phyloP scores from a whole-genome alignment of 2,329 filamentous ascomycete genomes.

The Penicillium sp. region DNA sequence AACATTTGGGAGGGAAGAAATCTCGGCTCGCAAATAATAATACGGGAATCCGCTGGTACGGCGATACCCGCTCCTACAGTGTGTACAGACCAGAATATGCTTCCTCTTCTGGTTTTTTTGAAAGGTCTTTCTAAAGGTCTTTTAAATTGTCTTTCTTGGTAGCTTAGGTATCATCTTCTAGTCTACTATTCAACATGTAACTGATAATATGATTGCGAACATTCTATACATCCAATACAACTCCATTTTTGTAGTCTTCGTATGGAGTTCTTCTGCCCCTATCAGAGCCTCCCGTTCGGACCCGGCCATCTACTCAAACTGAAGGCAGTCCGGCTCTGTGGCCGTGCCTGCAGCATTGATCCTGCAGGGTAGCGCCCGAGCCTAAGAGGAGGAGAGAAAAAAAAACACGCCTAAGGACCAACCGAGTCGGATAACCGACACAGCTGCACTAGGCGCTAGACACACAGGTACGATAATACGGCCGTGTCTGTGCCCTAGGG shows the following conservation, averaged over 20 bases:
- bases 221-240: not conserved
- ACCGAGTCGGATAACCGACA: too few relatives aligned
- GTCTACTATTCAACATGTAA: too few relatives aligned
- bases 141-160: too few relatives aligned
- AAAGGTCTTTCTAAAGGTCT: too few relatives aligned
- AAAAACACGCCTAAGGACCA: not conserved
- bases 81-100: too few relatives aligned
- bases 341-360: slow-evolving; percentile 5
- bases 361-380: not conserved
- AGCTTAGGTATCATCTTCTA: too few relatives aligned
- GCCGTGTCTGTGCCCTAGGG: slow-evolving; percentile 4
- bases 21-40: not conserved
- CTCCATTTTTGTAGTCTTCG: not conserved
- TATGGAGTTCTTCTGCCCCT: not conserved
- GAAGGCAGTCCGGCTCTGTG: slow-evolving; percentile 3
- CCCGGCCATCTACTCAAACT: not conserved
- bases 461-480: slow-evolving; percentile 6
- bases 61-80: not conserved
- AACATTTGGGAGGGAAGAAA: slow-evolving; percentile 2
- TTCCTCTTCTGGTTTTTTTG: too few relatives aligned
- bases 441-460: not conserved
- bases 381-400: not conserved
- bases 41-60: not conserved
- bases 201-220: too few relatives aligned
- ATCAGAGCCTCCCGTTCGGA: slow-evolving; percentile 5